Evolutionary conservation across 169 alveolate genomes (phyloP).

Genomic region (Theileria sp.): DNA sequence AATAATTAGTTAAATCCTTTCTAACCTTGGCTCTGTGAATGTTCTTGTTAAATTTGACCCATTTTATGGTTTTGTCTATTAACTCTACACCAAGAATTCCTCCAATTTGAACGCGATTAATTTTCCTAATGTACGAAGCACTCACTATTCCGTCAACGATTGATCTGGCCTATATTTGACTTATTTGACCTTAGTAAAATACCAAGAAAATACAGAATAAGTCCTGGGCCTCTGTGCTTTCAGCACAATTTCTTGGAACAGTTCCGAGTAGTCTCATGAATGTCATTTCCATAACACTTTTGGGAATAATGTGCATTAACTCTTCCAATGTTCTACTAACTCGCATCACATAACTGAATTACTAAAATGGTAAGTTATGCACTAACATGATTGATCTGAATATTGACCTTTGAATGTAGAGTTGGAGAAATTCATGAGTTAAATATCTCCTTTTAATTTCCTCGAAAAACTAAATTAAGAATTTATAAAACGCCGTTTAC

Average conservation of each 20-base stretch:
- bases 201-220: conserved; percentile 21
- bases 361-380: not conserved
- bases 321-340: conserved; percentile 13
- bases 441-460: not conserved
- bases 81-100: conserved; percentile 16
- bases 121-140: conserved; percentile 15
- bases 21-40: conserved; percentile 6
- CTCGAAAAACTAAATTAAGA: conserved; percentile 16
- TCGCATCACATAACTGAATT: not conserved
- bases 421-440: conserved; percentile 27
- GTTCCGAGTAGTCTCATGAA: conserved; percentile 25
- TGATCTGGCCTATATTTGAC: conserved; percentile 16
- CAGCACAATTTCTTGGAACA: not conserved
- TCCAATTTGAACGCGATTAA: conserved; percentile 17
- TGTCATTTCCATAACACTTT: conserved; percentile 19
- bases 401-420: conserved; percentile 29
- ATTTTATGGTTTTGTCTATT: conserved; percentile 4
- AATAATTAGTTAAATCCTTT: not conserved
- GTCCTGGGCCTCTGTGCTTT: conserved; percentile 12
- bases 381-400: conserved; percentile 9
- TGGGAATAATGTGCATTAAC: conserved; percentile 7
- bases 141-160: conserved; percentile 21
- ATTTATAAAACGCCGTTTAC: not conserved
- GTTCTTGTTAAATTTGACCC: conserved; percentile 18
- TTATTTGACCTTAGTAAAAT: not conserved